These are phyloP conservation scores for Pseudocercospora eumusae DNA, from an alignment of 2,329 filamentous ascomycete genomes.

Conservation along the genomic window DNA sequence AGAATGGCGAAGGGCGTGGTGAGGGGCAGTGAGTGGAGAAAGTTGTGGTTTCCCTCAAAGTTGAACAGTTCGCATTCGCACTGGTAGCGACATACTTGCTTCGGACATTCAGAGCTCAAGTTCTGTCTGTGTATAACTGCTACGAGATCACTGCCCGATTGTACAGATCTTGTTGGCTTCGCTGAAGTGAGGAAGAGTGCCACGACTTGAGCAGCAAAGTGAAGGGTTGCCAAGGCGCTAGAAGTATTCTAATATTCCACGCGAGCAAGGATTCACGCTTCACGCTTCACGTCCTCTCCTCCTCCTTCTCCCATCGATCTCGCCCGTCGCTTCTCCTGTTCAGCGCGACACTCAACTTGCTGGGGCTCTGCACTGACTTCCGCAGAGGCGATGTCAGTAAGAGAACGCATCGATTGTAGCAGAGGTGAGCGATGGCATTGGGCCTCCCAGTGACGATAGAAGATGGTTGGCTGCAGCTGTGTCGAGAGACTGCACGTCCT, in stretches of 20 bases:
- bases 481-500: not conserved
- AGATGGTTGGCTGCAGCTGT: slow-evolving; percentile 1
- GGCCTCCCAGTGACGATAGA: not conserved
- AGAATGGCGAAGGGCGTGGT: slow-evolving; percentile 11
- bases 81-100: too few relatives aligned
- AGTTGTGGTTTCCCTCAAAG: not conserved
- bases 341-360: not conserved
- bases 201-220: not conserved
- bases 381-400: not conserved
- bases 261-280: not conserved
- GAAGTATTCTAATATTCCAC: not conserved
- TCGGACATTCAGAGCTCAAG: too few relatives aligned
- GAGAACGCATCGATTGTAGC: not conserved
- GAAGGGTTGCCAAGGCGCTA: not conserved
- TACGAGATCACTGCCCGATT: not conserved
- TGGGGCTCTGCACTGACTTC: not conserved
- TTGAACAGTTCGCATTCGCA: too few relatives aligned
- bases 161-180: not conserved
- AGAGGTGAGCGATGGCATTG: too few relatives aligned
- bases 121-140: too few relatives aligned
- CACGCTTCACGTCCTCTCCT: not conserved
- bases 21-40: not conserved
- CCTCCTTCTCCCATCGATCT: not conserved
- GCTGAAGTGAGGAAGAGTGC: not conserved
- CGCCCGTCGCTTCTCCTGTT: not conserved